Conservation (phyloP, 805 yeast genomes). For the Scheffersomyces lignosus region DNA sequence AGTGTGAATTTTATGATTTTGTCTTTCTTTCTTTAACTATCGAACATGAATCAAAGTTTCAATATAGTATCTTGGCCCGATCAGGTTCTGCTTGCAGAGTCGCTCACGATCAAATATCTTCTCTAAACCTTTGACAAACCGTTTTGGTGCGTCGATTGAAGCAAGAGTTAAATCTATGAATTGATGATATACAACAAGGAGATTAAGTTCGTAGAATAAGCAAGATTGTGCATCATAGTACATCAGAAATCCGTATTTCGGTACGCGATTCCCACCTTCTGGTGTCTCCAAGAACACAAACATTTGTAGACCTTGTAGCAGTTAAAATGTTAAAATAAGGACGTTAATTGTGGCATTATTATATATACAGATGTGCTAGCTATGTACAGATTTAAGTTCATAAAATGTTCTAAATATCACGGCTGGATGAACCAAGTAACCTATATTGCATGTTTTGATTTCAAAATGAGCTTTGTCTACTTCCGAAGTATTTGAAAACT, state of each 20-base stretch:
- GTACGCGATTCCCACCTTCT: conserved; percentile 14
- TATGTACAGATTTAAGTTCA: too few relatives aligned
- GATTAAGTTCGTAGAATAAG: conserved; percentile 19
- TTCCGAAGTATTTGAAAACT: too few relatives aligned
- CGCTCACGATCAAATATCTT: conserved; percentile 27
- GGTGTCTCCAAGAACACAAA: conserved; percentile 54
- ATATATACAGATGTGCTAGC: too few relatives aligned
- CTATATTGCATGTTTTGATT: too few relatives aligned
- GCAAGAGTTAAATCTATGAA: conserved; percentile 25
- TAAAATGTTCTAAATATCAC: too few relatives aligned
- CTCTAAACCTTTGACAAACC: conserved; percentile 36
- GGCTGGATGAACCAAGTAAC: too few relatives aligned
- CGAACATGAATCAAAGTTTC: background rate
- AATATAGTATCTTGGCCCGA: conserved; percentile 17
- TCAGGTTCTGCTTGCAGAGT: conserved; percentile 4
- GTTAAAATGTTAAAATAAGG: too few relatives aligned
- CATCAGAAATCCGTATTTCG: conserved; percentile 31
- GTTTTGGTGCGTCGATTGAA: conserved; percentile 42
- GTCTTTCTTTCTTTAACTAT: background rate
- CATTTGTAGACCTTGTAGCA: conserved; percentile 24
- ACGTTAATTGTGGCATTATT: too few relatives aligned
- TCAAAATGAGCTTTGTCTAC: too few relatives aligned
- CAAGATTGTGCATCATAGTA: conserved; percentile 47
- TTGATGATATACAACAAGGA: conserved; percentile 1
- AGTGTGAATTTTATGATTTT: too few relatives aligned